A percentile compares a stretch with the other conserved stretches of the same genome.
These are phyloP conservation scores for Paracorniculantispora psalliotae DNA, from an alignment of 2,329 filamentous ascomycete species.

Conservation along the genomic window DNA sequence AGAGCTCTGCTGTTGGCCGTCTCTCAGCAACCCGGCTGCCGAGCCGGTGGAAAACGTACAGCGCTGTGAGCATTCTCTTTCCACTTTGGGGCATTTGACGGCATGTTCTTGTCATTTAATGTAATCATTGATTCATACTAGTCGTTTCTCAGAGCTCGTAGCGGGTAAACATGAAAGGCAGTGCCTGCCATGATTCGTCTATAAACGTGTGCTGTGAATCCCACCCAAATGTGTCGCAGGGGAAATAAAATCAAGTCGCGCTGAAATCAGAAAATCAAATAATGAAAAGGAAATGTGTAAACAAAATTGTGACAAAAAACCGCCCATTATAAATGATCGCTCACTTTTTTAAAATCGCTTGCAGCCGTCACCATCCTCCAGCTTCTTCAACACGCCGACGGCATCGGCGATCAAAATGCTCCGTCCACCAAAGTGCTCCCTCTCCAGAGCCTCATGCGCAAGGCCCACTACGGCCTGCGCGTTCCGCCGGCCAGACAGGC, in stretches of 20 bases:
- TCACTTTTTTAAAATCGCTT: conserved; percentile 34
- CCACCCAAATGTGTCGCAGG: not conserved
- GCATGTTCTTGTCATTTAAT: not conserved
- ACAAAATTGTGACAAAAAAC: not conserved
- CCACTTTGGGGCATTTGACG: not conserved
- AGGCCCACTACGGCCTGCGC: conserved; percentile 44
- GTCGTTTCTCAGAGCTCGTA: conserved; percentile 6
- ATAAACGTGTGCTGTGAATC: conserved; percentile 5
- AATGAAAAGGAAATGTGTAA: not conserved
- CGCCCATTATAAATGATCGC: not conserved
- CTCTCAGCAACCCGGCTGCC: not conserved
- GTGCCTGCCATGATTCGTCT: conserved; percentile 2
- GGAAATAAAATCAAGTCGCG: not conserved
- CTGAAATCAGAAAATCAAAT: not conserved
- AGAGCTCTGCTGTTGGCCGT: not conserved
- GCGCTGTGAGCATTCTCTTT: not conserved
- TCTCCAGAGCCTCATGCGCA: conserved; percentile 41
- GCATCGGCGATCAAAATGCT: conserved; percentile 51
- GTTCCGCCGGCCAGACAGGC: conserved; percentile 35
- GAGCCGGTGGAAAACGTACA: not conserved
- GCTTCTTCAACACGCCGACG: conserved; percentile 44
- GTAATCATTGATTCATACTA: conserved; percentile 8
- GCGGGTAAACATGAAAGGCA: not conserved
- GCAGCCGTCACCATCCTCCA: conserved; percentile 41
- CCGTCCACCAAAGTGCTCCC: conserved; percentile 43